These are phyloP conservation scores for Hypoxylon perforatum DNA, from an alignment of 495 filamentous ascomycete genomes.

Conservation along the genomic window DNA sequence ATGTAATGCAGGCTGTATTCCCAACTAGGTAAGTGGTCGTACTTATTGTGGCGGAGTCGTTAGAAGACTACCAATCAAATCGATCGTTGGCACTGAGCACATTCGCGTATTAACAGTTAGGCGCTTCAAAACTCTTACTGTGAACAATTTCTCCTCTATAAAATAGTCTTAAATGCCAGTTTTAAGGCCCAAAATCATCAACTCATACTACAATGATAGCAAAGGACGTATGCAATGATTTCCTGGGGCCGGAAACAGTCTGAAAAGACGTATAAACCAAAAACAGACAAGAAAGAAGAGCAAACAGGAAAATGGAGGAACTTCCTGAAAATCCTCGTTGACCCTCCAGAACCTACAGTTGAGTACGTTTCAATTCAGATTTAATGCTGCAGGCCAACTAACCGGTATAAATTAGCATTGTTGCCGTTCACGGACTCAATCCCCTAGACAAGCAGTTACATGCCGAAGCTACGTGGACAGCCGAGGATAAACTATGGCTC, in stretches of 20 bases:
- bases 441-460: constrained; percentile 49
- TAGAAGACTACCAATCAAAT: too few species aligned
- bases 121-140: too few species aligned
- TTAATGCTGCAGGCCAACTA: background rate
- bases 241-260: background rate
- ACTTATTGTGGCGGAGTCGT: too few species aligned
- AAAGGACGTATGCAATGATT: background rate
- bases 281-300: background rate
- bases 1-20: too few species aligned
- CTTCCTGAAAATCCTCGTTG: constrained; percentile 12
- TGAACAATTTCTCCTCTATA: too few species aligned
- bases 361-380: constrained; percentile 9
- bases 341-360: constrained; percentile 5
- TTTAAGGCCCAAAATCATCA: too few species aligned
- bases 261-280: background rate
- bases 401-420: constrained; percentile 46
- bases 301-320: constrained; percentile 8
- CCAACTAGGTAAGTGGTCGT: too few species aligned
- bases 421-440: constrained; percentile 61
- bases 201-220: too few species aligned
- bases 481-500: constrained; percentile 47
- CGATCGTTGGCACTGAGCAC: too few species aligned
- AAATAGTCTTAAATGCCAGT: too few species aligned
- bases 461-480: constrained; percentile 39
- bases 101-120: too few species aligned